Evolutionary conservation across 306 rosid genomes (phyloP), one percentile per base, ranked within the genome.

Genomic region (Quercus mongolica): DNA sequence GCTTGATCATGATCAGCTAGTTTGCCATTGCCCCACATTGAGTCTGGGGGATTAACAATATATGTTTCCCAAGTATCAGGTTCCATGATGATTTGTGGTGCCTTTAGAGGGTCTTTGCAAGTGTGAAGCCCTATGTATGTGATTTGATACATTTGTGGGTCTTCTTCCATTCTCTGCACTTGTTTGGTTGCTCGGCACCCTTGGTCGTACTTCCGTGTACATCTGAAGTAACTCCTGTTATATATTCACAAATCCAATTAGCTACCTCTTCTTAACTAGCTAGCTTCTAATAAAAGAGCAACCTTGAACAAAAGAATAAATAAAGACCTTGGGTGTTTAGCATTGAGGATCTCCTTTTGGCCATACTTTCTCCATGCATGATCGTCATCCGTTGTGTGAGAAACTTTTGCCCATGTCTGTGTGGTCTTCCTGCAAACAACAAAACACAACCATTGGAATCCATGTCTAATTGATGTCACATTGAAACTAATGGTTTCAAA

Each of bases 321-420:
- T 6, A 46, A 17, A 21, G 74, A 92, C 98, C 97, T 94, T 67
- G 98, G 97, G 76, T 88, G 87, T 78, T 85, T 73, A 68, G 92
- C 82, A 80, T 91, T 87, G 4, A 86, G 91, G 85, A 94, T 94
- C 11, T 82, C 86, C 86, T 94, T 94, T 79, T 91, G 98, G 58
- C 98, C 98, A 68, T 94, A 94, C 86, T 94, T 94, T 28, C 98
- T 92, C 98, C 98, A 94, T 1, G 87, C 89, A 73, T 85, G 82
- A 4, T 74, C 64, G 28, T 94, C 98, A 3, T 91, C 97, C 12
- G 23, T 63, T 3, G 77, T 82, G 63, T 71, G 1, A 2, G 85
- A 49, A 4, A 81, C 46, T 10, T 0, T 25, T 30, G 76, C 78
- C 79, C 86, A 26, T 79, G 89, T 59, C 49, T 82, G 77, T 4